Evolutionary conservation across 148 eudicot species (phyloP).

Genomic region (Rhododendron williamsianum): DNA sequence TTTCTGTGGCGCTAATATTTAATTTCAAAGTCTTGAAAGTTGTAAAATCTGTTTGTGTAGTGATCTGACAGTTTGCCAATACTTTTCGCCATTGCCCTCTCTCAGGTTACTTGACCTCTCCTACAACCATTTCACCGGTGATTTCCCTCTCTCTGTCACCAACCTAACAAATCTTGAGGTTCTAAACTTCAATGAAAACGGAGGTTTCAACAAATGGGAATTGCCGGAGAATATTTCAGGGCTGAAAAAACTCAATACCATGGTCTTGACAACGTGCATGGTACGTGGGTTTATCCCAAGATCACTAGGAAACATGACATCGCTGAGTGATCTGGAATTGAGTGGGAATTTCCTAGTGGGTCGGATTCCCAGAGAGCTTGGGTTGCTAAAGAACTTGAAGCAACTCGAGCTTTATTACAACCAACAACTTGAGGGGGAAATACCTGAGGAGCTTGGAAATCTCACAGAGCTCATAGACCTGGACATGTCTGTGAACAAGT

Average conservation of each 20-base stretch:
- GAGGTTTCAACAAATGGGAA: slow-evolving; percentile 46
- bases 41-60: background rate
- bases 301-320: slow-evolving; percentile 65
- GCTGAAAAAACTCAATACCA: slow-evolving; percentile 42
- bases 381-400: slow-evolving; percentile 47
- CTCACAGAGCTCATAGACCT: slow-evolving; percentile 51
- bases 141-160: slow-evolving; percentile 63
- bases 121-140: slow-evolving; percentile 45
- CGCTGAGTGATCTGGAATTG: slow-evolving; percentile 73
- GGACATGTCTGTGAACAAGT: slow-evolving; percentile 69
- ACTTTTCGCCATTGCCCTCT: slow-evolving; percentile 39
- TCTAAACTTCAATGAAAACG: slow-evolving; percentile 62
- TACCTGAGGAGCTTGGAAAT: slow-evolving; percentile 78
- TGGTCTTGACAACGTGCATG: slow-evolving; percentile 60
- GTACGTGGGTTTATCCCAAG: slow-evolving; percentile 52
- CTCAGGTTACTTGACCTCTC: slow-evolving; percentile 56
- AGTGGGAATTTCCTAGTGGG: slow-evolving; percentile 61
- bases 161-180: slow-evolving; percentile 53
- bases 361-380: slow-evolving; percentile 52
- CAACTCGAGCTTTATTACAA: slow-evolving; percentile 76
- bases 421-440: slow-evolving; percentile 46
- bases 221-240: slow-evolving; percentile 44
- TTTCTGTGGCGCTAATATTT: background rate
- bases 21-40: background rate
- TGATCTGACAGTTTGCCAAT: background rate